These are phyloP conservation scores for Taphrina sp. DNA, from an alignment of 1,139 yeast species.

Conservation along the genomic window DNA sequence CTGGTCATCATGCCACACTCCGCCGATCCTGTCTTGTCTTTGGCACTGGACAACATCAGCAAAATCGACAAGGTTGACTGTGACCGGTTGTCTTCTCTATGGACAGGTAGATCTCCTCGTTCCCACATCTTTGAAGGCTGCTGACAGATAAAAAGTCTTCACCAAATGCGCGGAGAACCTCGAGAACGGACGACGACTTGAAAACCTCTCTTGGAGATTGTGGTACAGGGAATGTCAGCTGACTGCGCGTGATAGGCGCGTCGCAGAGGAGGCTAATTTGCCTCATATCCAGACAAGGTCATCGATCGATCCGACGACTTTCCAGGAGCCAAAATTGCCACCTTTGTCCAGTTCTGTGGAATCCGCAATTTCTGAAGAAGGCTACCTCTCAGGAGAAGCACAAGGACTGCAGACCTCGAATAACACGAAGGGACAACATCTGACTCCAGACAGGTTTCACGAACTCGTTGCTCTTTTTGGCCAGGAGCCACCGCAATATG, in stretches of 20 bases:
- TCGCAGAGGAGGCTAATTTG: not conserved
- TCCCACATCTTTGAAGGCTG: not conserved
- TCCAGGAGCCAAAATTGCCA: constrained; percentile 15
- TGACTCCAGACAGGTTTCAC: constrained; percentile 30
- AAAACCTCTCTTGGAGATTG: constrained; percentile 60
- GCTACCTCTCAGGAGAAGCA: too few relatives aligned
- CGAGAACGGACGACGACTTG: constrained; percentile 56
- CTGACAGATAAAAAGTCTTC: constrained; percentile 46
- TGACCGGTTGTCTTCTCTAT: constrained; percentile 38
- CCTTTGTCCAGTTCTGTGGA: constrained; percentile 37
- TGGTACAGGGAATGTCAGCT: constrained; percentile 52
- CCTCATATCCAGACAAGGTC: not conserved
- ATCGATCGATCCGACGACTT: not conserved
- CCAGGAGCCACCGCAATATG: constrained; percentile 6
- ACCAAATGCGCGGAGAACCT: constrained; percentile 55
- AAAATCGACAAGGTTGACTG: constrained; percentile 38
- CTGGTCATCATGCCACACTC: constrained; percentile 35
- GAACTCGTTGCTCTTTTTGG: constrained; percentile 26
- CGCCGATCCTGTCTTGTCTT: constrained; percentile 38
- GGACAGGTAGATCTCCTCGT: constrained; percentile 36
- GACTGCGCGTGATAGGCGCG: constrained; percentile 22
- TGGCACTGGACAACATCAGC: constrained; percentile 38
- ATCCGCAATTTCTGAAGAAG: constrained; percentile 30
- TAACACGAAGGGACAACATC: constrained; percentile 8
- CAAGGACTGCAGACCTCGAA: not conserved